These are phyloP conservation scores for Monascus ruber DNA, from an alignment of 2,329 filamentous ascomycete species.

Conservation along the genomic window DNA sequence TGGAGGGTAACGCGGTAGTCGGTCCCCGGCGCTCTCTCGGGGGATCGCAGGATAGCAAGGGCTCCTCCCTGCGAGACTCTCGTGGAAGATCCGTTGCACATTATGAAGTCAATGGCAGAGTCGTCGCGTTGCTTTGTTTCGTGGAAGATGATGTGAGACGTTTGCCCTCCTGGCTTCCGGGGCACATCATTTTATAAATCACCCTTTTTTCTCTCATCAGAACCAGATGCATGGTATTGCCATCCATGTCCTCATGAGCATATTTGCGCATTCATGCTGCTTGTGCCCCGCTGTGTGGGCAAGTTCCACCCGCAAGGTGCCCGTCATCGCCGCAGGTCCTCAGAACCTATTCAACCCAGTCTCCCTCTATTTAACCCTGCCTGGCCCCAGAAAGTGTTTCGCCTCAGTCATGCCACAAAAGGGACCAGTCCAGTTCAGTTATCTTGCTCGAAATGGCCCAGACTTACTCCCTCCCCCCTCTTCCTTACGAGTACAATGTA, in stretches of 20 bases:
- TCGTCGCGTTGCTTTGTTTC: too few species aligned
- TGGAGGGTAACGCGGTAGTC: slow-evolving; percentile 1
- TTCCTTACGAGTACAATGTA: slow-evolving; percentile 62
- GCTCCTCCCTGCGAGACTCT: neutral
- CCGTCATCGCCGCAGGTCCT: neutral
- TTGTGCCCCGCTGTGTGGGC: neutral
- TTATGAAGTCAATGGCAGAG: neutral
- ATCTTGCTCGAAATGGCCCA: slow-evolving; percentile 12
- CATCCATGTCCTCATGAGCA: too few species aligned
- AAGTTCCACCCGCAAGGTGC: neutral
- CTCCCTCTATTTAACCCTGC: neutral
- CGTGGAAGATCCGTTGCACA: neutral
- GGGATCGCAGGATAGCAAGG: neutral
- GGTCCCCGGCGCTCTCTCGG: neutral
- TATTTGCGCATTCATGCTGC: too few species aligned
- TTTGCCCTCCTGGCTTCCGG: too few species aligned
- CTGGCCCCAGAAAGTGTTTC: neutral
- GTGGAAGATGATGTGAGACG: too few species aligned
- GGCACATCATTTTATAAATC: too few species aligned
- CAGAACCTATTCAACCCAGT: neutral
- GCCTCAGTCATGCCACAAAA: neutral
- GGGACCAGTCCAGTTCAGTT: neutral
- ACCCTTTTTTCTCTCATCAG: too few species aligned
- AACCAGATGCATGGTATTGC: too few species aligned
- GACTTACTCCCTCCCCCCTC: slow-evolving; percentile 50